Evolutionary conservation across 2,329 filamentous ascomycete genomes (phyloP), one percentile per base, ranked within the genome.

Genomic region (Sclerotinia trifoliorum): DNA sequence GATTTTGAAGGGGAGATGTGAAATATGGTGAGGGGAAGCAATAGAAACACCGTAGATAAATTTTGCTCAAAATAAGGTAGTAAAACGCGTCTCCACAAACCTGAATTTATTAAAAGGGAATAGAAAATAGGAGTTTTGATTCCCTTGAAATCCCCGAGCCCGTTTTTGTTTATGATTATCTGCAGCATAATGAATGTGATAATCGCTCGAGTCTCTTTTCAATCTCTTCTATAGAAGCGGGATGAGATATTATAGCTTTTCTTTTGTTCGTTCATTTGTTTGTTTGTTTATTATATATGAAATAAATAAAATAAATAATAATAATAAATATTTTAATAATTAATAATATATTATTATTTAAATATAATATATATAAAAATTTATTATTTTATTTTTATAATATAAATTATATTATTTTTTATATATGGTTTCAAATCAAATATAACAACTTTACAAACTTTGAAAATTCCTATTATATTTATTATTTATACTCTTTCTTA

Each of bases 1-100:
- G 63, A 35, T 48, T 21, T 15, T 10, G 32, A 70, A 65, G 70
- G 66, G 63, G 48, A 66, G 44, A 6, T 67, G 73, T 75, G 68
- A 73, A 54, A 66, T 39, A 39, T 42, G 26, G 29, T 60, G 29
- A 66, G 54, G 29, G 44, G 42, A 51, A 60, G 52, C 6, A 51
- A 35, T 66, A 49, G 42, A 58, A 60, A 58, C 60, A 58, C 46
- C 6, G 24, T 48, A 15, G 49, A 66, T 29, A 17, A 60, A 21
- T 24, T 21, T 21, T 26, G n/a, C 29, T 29, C 2, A 15, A 42
- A 66, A 15, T 17, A 26, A 3, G 1, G 15, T 58, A 5, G 51
- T 13, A 32, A 26, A 21, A 3, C 1, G n/a, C 46, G 8, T 44
- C 51, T 58, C 49, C 13, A 58, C 11, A 39, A 58, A 24, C 29